A percentile compares a stretch with the other conserved stretches of the same genome.
Evolutionary conservation across 371 early-diverging fungal species (phyloP).

Genomic region (Mucor lusitanicus): DNA sequence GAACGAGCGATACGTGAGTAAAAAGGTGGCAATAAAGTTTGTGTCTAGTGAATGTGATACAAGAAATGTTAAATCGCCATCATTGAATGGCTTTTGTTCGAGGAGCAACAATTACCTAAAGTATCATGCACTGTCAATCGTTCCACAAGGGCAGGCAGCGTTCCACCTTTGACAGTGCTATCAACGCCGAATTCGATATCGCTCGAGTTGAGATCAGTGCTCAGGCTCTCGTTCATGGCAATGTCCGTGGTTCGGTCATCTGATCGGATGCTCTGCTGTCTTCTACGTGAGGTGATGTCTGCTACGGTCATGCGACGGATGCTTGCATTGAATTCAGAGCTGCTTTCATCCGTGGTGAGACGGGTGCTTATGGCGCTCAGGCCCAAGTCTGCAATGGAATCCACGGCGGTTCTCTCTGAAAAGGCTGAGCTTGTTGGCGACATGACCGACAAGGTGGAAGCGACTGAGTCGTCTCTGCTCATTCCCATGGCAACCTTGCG

Average conservation of each 20-base stretch:
- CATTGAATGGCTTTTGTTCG: not conserved
- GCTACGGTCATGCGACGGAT: slow-evolving; percentile 6
- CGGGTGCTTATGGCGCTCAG: not conserved
- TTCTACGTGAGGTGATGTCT: slow-evolving; percentile 4
- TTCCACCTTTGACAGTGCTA: slow-evolving; percentile 84
- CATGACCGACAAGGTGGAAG: not conserved
- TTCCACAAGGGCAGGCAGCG: slow-evolving; percentile 82
- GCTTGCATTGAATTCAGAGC: not conserved
- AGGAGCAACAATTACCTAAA: slow-evolving; percentile 31
- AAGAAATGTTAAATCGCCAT: slow-evolving; percentile 16
- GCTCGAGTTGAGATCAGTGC: slow-evolving; percentile 67
- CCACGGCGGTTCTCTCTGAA: not conserved
- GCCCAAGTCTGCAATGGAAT: not conserved
- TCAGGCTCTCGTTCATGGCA: slow-evolving; percentile 32
- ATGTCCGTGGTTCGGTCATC: slow-evolving; percentile 3
- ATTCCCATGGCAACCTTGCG: slow-evolving; percentile 12
- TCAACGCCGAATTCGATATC: slow-evolving; percentile 82
- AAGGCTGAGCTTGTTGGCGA: not conserved
- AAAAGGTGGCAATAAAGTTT: slow-evolving; percentile 78
- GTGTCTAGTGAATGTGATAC: slow-evolving; percentile 51
- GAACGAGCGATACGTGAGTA: slow-evolving; percentile 90
- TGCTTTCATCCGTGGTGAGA: not conserved
- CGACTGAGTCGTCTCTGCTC: slow-evolving; percentile 3
- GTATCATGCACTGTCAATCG: slow-evolving; percentile 84
- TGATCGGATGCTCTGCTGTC: slow-evolving; percentile 17